These are phyloP conservation scores for Trametes versicolor DNA, from an alignment of 1,284 basidiomycete genomes.

Conservation along the genomic window DNA sequence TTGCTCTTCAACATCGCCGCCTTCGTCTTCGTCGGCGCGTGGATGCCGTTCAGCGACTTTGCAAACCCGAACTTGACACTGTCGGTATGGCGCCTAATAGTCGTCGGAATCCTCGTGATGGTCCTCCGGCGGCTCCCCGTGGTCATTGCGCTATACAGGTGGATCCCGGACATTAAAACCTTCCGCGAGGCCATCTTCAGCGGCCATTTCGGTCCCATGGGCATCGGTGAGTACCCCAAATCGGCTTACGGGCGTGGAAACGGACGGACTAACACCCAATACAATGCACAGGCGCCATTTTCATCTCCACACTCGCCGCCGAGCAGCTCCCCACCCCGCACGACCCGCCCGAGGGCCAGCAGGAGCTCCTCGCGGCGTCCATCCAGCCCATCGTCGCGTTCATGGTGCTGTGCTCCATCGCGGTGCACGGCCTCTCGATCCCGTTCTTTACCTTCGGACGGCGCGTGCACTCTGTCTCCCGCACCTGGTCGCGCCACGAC, in stretches of 20 bases:
- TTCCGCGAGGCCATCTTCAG: slow-evolving; percentile 87
- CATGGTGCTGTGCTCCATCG: slow-evolving; percentile 89
- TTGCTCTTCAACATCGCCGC: slow-evolving; percentile 90
- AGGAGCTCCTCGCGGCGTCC: slow-evolving; percentile 72
- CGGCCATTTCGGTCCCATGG: slow-evolving; percentile 96
- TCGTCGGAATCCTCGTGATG: slow-evolving; percentile 83
- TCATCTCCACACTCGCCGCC: slow-evolving; percentile 90
- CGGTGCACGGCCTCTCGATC: slow-evolving; percentile 91
- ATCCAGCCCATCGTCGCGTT: slow-evolving; percentile 94
- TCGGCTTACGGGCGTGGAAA: not conserved
- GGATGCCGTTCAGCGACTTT: slow-evolving; percentile 92
- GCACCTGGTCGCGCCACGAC: slow-evolving; percentile 84
- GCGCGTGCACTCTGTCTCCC: slow-evolving; percentile 88
- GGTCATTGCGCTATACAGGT: slow-evolving; percentile 85
- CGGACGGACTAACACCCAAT: not conserved
- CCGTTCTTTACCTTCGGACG: slow-evolving; percentile 92
- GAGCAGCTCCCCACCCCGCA: slow-evolving; percentile 69
- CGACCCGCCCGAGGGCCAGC: slow-evolving; percentile 65
- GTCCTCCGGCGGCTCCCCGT: slow-evolving; percentile 85
- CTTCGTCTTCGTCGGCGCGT: slow-evolving; percentile 94
- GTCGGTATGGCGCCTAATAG: slow-evolving; percentile 84
- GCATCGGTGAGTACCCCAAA: slow-evolving; percentile 65
- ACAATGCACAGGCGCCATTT: slow-evolving; percentile 72
- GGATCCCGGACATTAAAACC: slow-evolving; percentile 95
- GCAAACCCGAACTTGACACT: slow-evolving; percentile 71